Evolutionary conservation across 2,329 filamentous ascomycete species (phyloP).

Genomic region (Onygenales sp.): DNA sequence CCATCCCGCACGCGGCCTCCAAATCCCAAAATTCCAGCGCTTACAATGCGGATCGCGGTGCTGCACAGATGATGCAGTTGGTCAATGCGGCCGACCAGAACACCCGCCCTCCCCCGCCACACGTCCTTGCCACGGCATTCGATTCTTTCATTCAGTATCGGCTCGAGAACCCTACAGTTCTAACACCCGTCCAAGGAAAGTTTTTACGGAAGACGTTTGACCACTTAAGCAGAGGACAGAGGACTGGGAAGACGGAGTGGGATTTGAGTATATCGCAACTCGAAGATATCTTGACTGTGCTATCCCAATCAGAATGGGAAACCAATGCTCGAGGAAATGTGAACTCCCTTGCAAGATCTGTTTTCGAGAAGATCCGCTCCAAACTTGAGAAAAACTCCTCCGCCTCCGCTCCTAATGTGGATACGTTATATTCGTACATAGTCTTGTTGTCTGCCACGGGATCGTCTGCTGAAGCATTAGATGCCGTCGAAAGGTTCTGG

Average conservation of each 20-base stretch:
- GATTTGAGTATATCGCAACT: slow-evolving; percentile 11
- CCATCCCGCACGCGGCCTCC: slow-evolving; percentile 28
- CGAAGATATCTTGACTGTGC: slow-evolving; percentile 30
- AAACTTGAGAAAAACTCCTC: not conserved
- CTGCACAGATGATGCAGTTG: slow-evolving; percentile 62
- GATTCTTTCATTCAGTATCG: slow-evolving; percentile 53
- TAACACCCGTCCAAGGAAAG: slow-evolving; percentile 57
- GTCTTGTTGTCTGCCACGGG: slow-evolving; percentile 46
- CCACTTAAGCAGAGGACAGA: slow-evolving; percentile 37
- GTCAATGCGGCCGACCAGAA: slow-evolving; percentile 53
- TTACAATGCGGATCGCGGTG: slow-evolving; percentile 36
- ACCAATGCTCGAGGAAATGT: slow-evolving; percentile 28
- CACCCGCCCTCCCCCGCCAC: slow-evolving; percentile 52
- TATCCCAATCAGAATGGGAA: slow-evolving; percentile 26
- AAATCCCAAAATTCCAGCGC: slow-evolving; percentile 27
- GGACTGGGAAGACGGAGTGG: slow-evolving; percentile 5
- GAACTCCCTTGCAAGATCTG: slow-evolving; percentile 30
- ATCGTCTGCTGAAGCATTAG: slow-evolving; percentile 44
- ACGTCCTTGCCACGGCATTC: slow-evolving; percentile 58
- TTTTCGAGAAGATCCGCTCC: slow-evolving; percentile 24
- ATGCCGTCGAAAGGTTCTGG: slow-evolving; percentile 36
- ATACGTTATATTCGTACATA: slow-evolving; percentile 38
- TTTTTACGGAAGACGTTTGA: slow-evolving; percentile 50
- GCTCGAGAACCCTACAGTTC: slow-evolving; percentile 39
- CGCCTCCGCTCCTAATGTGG: slow-evolving; percentile 13